Percentiles rank a stretch among this genome's conserved stretches.
These are phyloP conservation scores for Fonsecaea pugnacius DNA, from an alignment of 2,329 filamentous ascomycete genomes.

Conservation along the genomic window DNA sequence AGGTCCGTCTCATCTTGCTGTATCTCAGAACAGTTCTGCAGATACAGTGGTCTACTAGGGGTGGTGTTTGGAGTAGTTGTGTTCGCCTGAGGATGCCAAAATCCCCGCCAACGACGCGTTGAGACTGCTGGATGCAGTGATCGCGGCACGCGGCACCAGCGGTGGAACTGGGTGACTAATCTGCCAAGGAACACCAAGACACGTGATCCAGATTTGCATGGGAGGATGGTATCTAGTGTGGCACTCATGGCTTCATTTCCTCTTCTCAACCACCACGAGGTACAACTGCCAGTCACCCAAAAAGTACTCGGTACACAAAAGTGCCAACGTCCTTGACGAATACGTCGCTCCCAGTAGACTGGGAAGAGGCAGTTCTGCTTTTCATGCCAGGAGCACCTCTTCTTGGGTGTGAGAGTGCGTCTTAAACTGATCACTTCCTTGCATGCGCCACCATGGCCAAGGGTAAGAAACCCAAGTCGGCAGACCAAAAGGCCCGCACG, in stretches of 20 bases:
- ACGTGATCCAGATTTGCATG: conserved; percentile 9
- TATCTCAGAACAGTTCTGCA: conserved; percentile 3
- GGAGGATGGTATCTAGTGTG: no score
- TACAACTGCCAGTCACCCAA: no score
- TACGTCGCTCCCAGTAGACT: no score
- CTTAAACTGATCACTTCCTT: neutral
- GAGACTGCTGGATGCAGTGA: neutral
- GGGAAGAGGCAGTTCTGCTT: neutral
- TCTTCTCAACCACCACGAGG: no score
- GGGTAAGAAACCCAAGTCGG: conserved; percentile 61
- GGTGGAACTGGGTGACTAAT: neutral
- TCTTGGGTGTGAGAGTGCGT: neutral
- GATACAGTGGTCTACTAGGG: neutral
- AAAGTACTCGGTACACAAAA: no score
- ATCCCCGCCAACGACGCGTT: conserved; percentile 17
- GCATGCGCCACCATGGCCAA: conserved; percentile 44
- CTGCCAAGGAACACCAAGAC: conserved; percentile 5
- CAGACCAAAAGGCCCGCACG: conserved; percentile 57
- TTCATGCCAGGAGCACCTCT: neutral
- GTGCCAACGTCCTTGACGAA: no score
- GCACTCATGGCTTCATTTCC: no score
- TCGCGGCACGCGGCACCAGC: neutral
- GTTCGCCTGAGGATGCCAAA: conserved; percentile 6
- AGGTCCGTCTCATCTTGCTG: conserved; percentile 39
- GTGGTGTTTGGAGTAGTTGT: neutral